Evolutionary conservation across 306 rosid genomes (phyloP).

Genomic region (Casuarina equisetifolia): DNA sequence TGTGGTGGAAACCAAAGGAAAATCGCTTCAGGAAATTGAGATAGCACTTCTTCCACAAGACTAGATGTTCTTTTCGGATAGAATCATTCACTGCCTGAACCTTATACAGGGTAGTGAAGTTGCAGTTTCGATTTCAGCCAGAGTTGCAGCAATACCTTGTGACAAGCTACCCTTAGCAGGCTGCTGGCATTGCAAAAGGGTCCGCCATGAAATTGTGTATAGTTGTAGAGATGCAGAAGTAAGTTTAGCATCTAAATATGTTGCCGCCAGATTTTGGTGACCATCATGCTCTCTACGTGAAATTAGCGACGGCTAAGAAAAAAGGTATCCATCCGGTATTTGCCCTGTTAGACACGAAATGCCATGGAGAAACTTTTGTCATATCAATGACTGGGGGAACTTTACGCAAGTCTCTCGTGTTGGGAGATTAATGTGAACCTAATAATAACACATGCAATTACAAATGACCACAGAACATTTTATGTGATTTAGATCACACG

Average conservation of each 20-base stretch:
- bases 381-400: no score
- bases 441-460: no score
- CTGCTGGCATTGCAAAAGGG: no score
- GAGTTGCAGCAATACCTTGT: conserved; percentile 1
- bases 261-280: not conserved
- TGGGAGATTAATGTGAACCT: no score
- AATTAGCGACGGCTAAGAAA: not conserved
- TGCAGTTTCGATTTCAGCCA: not conserved
- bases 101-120: conserved; percentile 20
- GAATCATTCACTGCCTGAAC: conserved; percentile 11
- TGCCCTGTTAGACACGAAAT: not conserved
- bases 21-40: conserved; percentile 95
- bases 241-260: not conserved
- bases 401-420: no score
- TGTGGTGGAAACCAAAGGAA: conserved; percentile 96
- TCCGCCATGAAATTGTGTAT: not conserved
- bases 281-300: not conserved
- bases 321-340: not conserved
- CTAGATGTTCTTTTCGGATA: conserved; percentile 30
- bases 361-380: not conserved
- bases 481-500: no score
- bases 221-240: not conserved
- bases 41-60: conserved; percentile 93
- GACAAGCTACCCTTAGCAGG: no score
- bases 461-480: no score